Evolutionary conservation across 2,329 filamentous ascomycete genomes (phyloP).

Genomic region (Tolypocladium tundrense): DNA sequence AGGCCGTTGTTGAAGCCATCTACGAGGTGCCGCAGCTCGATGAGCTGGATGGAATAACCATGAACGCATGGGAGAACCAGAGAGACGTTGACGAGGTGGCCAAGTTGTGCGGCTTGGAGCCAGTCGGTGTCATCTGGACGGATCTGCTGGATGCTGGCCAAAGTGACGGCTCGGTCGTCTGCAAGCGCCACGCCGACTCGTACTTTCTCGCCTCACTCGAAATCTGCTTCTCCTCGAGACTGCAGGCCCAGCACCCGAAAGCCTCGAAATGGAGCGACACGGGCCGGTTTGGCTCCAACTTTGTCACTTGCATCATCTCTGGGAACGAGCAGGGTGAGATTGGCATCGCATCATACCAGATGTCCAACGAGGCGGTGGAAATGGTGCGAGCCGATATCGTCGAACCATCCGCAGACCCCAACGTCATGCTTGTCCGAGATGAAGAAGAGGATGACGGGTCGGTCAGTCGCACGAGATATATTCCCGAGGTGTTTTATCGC

Average conservation of each 20-base stretch:
- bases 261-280: slow-evolving; percentile 95
- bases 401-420: slow-evolving; percentile 87
- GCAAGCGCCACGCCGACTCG: slow-evolving; percentile 91
- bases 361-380: slow-evolving; percentile 89
- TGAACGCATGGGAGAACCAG: slow-evolving; percentile 79
- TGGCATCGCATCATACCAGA: slow-evolving; percentile 83
- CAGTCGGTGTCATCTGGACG: slow-evolving; percentile 88
- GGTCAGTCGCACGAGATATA: slow-evolving; percentile 67
- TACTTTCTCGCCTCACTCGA: slow-evolving; percentile 91
- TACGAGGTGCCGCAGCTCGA: slow-evolving; percentile 91
- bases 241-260: slow-evolving; percentile 83
- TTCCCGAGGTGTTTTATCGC: slow-evolving; percentile 95
- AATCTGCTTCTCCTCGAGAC: slow-evolving; percentile 75
- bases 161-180: slow-evolving; percentile 78
- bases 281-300: slow-evolving; percentile 87
- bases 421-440: slow-evolving; percentile 85
- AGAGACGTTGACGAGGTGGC: slow-evolving; percentile 73
- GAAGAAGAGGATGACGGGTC: slow-evolving; percentile 76
- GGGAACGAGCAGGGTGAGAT: slow-evolving; percentile 86
- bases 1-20: slow-evolving; percentile 92
- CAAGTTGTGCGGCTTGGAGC: slow-evolving; percentile 71
- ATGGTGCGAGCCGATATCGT: slow-evolving; percentile 95
- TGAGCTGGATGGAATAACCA: slow-evolving; percentile 78
- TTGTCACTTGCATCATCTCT: slow-evolving; percentile 93
- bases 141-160: slow-evolving; percentile 76